Evolutionary conservation across 345 rosid species (phyloP).

Genomic region (Melastoma malabathricum): DNA sequence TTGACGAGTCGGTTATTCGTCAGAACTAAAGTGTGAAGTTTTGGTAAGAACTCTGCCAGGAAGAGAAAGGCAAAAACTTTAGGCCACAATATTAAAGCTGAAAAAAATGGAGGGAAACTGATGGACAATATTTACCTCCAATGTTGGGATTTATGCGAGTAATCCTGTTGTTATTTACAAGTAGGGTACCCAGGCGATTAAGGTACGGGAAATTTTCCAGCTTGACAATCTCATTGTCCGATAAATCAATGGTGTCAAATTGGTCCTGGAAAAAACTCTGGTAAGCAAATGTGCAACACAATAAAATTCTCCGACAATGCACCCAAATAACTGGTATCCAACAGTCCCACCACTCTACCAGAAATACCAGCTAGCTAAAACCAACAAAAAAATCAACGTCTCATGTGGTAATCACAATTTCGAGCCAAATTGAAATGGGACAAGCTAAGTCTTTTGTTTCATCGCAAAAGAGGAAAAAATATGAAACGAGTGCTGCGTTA

Average conservation of each 20-base stretch:
- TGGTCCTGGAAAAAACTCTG: constrained; percentile 56
- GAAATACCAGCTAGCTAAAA: too few species aligned
- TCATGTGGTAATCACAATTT: too few species aligned
- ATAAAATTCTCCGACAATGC: background rate
- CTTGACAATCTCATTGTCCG: constrained; percentile 99
- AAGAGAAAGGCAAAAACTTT: background rate
- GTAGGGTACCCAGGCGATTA: constrained; percentile 75
- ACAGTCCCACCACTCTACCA: too few species aligned
- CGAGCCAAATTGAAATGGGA: too few species aligned
- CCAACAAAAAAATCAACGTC: too few species aligned
- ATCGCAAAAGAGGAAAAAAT: too few species aligned
- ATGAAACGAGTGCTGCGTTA: too few species aligned
- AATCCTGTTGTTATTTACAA: constrained; percentile 83
- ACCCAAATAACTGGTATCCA: background rate
- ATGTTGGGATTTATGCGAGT: constrained; percentile 81
- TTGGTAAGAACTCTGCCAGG: constrained; percentile 71
- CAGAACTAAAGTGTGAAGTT: constrained; percentile 76
- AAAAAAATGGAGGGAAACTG: background rate
- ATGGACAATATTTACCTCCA: constrained; percentile 42
- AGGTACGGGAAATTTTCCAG: constrained; percentile 87
- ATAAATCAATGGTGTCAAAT: constrained; percentile 91
- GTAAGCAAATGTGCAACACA: background rate
- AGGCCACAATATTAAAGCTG: background rate
- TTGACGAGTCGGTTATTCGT: constrained; percentile 97
- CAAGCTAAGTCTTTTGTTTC: too few species aligned